Evolutionary conservation across 2,329 filamentous ascomycete genomes (phyloP), one percentile per base, ranked within the genome.

Genomic region (Zalaria obscura): DNA sequence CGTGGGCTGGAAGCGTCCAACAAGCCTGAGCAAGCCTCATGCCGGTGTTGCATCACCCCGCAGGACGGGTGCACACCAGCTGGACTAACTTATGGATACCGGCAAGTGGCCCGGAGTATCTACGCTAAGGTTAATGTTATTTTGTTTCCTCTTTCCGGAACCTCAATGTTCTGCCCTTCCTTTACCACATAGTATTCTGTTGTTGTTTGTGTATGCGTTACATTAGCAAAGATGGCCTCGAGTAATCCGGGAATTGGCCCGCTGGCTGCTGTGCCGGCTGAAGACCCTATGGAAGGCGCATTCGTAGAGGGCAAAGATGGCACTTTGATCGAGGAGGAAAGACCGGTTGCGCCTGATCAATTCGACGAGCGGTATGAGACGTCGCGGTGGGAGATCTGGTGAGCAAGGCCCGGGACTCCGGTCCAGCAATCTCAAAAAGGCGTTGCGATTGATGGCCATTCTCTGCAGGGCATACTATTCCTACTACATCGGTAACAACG

Each of bases 401-500:
- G 33, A 18, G 18, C 18, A 2, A 2, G 2, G 18, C 18, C 18
- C 18, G 18, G 18, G 18, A 18, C 18, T 18, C 18, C 18, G 18
- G 18, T 18, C 18, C 18, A 18, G 18, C 18, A 18, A n/a, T n/a
- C 11, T 32, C 11, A 9, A 36, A 5, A 2, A 28, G 26, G 10
- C n/a, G 36, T 26, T 27, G 36, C 28, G 9, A 25, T 5, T 27
- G 28, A 25, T 27, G 26, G 27, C 11, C 38, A 29, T 5, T 36
- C 18, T 7, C 7, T 3, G n/a, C 25, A 39, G 56, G 55, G 44
- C 46, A 26, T 50, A 50, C 38, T 57, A 55, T 46, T 62, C 62
- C 45, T 80, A 80, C 57, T 81, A 81, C 53, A 70, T 80, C 40
- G 78, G 78, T 37, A 74, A 78, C 53, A 81, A 81, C 55, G 77